phyloP scores from a whole-genome alignment of 306 rosid species.

The Lathyrus tuberosus region DNA sequence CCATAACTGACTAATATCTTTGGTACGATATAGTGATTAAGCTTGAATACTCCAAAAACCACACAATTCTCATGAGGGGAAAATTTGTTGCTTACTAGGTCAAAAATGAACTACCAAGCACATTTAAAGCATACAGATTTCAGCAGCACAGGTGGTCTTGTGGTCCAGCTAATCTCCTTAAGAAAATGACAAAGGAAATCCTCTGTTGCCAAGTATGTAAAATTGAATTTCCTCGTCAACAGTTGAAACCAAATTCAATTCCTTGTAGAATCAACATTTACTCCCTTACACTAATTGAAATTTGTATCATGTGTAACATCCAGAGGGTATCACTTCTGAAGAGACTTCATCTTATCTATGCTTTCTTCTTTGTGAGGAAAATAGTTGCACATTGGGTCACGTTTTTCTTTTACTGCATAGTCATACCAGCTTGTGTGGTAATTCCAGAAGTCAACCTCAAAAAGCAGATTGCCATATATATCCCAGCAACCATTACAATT shows the following conservation, averaged over 20 bases:
- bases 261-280: conserved; percentile 29
- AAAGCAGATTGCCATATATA: conserved; percentile 54
- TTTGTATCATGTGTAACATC: conserved; percentile 28
- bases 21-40: conserved; percentile 5
- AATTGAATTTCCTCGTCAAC: conserved; percentile 25
- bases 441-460: conserved; percentile 56
- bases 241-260: conserved; percentile 9
- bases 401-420: conserved; percentile 64
- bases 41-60: conserved; percentile 25
- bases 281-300: conserved; percentile 30
- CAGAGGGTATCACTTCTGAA: conserved; percentile 59
- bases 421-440: conserved; percentile 57
- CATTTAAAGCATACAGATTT: conserved; percentile 54
- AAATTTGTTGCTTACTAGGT: conserved; percentile 42
- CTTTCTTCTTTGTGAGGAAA: conserved; percentile 66
- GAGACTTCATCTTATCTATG: conserved; percentile 55
- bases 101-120: conserved; percentile 63
- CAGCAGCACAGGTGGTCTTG: conserved; percentile 64
- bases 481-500: conserved; percentile 62
- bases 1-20: conserved; percentile 21
- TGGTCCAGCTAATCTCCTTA: conserved; percentile 60
- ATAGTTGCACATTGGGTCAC: conserved; percentile 63
- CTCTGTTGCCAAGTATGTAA: conserved; percentile 45
- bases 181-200: conserved; percentile 59
- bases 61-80: conserved; percentile 16